Evolutionary conservation across 2,329 filamentous ascomycete genomes (phyloP), one percentile per base, ranked within the genome.

Genomic region (Alternaria infectoria): DNA sequence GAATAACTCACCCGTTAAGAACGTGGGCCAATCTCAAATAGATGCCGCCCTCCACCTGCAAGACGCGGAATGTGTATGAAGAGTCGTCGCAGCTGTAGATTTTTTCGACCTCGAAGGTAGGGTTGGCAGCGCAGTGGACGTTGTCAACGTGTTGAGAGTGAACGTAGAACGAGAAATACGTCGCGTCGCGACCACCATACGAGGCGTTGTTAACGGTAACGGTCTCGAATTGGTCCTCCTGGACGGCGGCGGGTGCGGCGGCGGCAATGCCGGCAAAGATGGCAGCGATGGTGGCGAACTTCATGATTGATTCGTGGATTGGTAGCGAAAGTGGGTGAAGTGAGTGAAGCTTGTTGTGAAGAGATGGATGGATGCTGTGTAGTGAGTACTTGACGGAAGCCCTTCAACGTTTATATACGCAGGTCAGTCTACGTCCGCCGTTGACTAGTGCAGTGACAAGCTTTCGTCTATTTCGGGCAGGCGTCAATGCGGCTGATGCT

Each of bases 251-350:
- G n/a, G 28, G 28, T 30, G 23, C 10, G 28, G 55, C 55, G 19
- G 45, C 45, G 30, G 55, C 55, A 40, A 57, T 23, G 55, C 55
- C 55, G n/a, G 55, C 45, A 6, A 50, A 57, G 11, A 57, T n/a
- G 23, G 55, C 30, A 32, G 11, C 28, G 26, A 17, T 25, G 21
- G 21, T 32, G 21, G 30, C 19, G 55, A 57, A 43, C 45, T 57
- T 57, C 45, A 57, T 57, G 21, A n/a, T 43, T 50, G 21, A 6
- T 26, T 52, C 17, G 26, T 52, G 21, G n/a, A 7, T 5, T 19
- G 52, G 23, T 28, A 57, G 26, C 44, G 54, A 57, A 25, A 25
- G 21, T 50, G 8, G 25, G 23, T 21, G 19, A 28, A 5, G 8
- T 57, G 28, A 25, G 17, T 21, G 7, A 30, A 5, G 5, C 9